Percentiles rank a stretch among this genome's conserved stretches.
These are phyloP conservation scores for Acanthamoeba sp. DNA, from an alignment of 208 protist genomes.

Conservation along the genomic window DNA sequence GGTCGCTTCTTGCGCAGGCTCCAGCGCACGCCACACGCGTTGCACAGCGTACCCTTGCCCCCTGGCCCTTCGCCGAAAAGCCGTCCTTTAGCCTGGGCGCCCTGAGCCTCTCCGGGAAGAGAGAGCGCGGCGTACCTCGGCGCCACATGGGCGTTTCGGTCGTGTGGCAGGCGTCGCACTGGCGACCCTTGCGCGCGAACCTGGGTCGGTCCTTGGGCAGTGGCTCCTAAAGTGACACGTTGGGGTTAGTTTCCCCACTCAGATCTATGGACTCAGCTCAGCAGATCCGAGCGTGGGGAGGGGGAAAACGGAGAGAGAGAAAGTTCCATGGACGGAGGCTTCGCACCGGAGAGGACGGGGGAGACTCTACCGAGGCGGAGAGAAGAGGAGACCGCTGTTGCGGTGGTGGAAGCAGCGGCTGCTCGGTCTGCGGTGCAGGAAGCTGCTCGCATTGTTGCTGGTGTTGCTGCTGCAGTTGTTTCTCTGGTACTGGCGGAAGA, in stretches of 20 bases:
- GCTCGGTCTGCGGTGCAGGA: too few relatives aligned
- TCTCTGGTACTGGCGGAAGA: background rate
- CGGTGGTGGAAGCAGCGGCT: too few relatives aligned
- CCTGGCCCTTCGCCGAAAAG: constrained; percentile 36
- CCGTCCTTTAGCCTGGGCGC: background rate
- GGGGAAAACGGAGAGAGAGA: background rate
- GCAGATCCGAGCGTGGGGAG: background rate
- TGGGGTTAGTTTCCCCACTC: too few relatives aligned
- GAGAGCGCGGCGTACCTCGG: background rate
- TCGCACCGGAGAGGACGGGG: background rate
- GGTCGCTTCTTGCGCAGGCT: constrained; percentile 35
- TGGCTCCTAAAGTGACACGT: background rate
- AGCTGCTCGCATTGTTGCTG: background rate
- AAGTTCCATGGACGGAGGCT: too few relatives aligned
- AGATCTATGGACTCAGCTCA: background rate
- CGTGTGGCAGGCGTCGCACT: constrained; percentile 39
- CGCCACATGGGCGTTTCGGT: constrained; percentile 46
- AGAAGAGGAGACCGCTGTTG: background rate
- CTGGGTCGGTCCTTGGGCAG: background rate
- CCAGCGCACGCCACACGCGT: constrained; percentile 42
- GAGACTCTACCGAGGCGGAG: background rate
- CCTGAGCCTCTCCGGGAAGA: background rate
- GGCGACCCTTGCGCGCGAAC: background rate
- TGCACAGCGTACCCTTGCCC: constrained; percentile 44
- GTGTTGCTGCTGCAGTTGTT: background rate